Conservation (phyloP, 768 basidiomycete genomes). For the Floccularia luteovirens region DNA sequence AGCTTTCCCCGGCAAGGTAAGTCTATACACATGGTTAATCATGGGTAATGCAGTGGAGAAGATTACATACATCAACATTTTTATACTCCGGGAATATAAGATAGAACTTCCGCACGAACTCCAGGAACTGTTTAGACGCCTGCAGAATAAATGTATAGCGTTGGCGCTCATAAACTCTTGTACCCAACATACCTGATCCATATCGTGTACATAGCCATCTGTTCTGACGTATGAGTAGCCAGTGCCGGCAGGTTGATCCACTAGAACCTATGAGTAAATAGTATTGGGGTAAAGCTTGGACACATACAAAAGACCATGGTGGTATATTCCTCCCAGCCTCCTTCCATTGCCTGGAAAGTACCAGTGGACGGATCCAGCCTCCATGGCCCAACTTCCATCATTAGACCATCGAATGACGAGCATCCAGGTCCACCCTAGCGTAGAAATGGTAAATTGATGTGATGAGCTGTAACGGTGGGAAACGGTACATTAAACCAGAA, state of each 20-base stretch:
- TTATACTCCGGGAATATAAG: constrained; percentile 84
- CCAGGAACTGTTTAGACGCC: constrained; percentile 72
- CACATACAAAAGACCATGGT: constrained; percentile 84
- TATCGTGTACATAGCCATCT: constrained; percentile 74
- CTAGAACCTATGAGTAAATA: constrained; percentile 29
- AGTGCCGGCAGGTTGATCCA: constrained; percentile 97
- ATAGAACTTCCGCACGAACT: constrained; percentile 88
- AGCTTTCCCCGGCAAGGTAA: constrained; percentile 93
- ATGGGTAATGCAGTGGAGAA: not conserved
- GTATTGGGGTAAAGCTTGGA: not conserved
- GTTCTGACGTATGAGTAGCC: constrained; percentile 89
- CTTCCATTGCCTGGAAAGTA: constrained; percentile 65
- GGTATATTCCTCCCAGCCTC: constrained; percentile 97
- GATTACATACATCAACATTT: constrained; percentile 64
- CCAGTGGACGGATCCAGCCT: constrained; percentile 66
- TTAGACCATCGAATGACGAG: constrained; percentile 92
- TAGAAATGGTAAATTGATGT: constrained; percentile 2
- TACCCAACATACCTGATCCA: constrained; percentile 54
- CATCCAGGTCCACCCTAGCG: constrained; percentile 99
- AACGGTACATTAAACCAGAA: constrained; percentile 93
- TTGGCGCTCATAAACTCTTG: not conserved
- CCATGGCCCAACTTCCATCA: constrained; percentile 99
- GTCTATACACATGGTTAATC: constrained; percentile 45
- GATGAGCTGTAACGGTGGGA: not conserved
- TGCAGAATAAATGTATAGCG: constrained; percentile 18